Evolutionary conservation across 768 basidiomycete species (phyloP).

Genomic region (Baorangia bicolor): DNA sequence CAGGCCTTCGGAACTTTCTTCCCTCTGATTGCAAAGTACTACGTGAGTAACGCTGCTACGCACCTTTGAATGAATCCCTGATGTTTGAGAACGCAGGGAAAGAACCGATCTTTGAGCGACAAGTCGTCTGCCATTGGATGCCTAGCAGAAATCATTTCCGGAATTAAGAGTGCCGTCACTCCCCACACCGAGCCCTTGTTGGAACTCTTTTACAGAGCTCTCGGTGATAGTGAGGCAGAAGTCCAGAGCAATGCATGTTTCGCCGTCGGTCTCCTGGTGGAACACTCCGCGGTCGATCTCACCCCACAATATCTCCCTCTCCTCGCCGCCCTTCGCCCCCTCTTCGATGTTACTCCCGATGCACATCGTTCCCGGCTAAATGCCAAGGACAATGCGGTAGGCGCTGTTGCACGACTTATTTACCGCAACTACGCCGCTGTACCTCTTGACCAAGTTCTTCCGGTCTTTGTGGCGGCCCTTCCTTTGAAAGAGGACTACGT

Average conservation of each 20-base stretch:
- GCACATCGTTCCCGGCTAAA: constrained; percentile 69
- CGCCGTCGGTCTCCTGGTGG: constrained; percentile 87
- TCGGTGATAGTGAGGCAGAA: constrained; percentile 84
- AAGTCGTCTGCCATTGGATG: constrained; percentile 92
- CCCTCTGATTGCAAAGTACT: constrained; percentile 88
- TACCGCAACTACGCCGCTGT: constrained; percentile 72
- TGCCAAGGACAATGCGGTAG: constrained; percentile 95
- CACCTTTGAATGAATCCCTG: background rate
- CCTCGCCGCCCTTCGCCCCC: constrained; percentile 74
- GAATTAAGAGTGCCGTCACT: constrained; percentile 85
- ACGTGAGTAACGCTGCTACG: constrained; percentile 50
- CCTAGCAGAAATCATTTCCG: constrained; percentile 92
- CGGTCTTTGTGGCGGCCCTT: constrained; percentile 75
- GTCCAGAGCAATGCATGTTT: constrained; percentile 97
- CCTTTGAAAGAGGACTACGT: constrained; percentile 86
- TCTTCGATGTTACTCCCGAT: constrained; percentile 68
- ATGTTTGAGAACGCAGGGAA: constrained; percentile 51
- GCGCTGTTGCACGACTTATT: constrained; percentile 88
- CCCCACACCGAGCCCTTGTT: constrained; percentile 79
- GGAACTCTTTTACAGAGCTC: constrained; percentile 79
- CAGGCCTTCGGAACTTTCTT: constrained; percentile 84
- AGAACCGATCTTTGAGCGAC: constrained; percentile 84
- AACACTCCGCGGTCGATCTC: constrained; percentile 81
- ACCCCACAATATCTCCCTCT: constrained; percentile 77
- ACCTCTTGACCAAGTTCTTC: constrained; percentile 89